Conservation (phyloP, 495 filamentous ascomycete species). For the Penicillium desertorum region DNA sequence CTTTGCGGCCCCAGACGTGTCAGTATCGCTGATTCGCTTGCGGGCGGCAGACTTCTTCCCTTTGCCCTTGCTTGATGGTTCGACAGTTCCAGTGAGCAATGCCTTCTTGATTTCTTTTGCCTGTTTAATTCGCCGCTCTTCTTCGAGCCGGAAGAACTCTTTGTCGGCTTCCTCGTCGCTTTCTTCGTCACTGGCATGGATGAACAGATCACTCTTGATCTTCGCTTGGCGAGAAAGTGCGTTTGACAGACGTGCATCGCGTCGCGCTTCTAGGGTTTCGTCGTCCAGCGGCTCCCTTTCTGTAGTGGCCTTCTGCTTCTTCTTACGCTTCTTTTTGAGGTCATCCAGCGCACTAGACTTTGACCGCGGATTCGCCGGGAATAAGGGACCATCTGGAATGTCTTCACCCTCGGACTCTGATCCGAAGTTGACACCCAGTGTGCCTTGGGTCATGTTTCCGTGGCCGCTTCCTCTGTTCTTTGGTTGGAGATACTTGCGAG, state of each 20-base stretch:
- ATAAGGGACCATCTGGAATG: slow-evolving; percentile 63
- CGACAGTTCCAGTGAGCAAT: slow-evolving; percentile 53
- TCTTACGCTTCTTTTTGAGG: slow-evolving; percentile 54
- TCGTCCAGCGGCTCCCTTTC: slow-evolving; percentile 49
- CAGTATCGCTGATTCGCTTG: slow-evolving; percentile 37
- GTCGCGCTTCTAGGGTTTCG: slow-evolving; percentile 50
- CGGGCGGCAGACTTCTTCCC: slow-evolving; percentile 25
- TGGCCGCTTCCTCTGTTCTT: slow-evolving; percentile 53
- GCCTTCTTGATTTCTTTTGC: slow-evolving; percentile 49
- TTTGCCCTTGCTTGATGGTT: slow-evolving; percentile 39
- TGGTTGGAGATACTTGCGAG: slow-evolving; percentile 72
- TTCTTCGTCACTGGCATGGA: slow-evolving; percentile 78
- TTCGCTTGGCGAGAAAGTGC: slow-evolving; percentile 64
- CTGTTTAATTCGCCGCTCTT: slow-evolving; percentile 53
- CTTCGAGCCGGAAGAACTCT: slow-evolving; percentile 72
- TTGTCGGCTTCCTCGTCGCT: slow-evolving; percentile 64
- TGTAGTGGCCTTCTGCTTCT: slow-evolving; percentile 36
- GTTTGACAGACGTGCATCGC: slow-evolving; percentile 52
- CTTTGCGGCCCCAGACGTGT: slow-evolving; percentile 18
- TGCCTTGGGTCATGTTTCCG: slow-evolving; percentile 40
- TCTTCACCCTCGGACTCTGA: slow-evolving; percentile 63
- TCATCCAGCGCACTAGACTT: slow-evolving; percentile 51
- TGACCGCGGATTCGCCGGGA: slow-evolving; percentile 55
- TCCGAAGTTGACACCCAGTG: slow-evolving; percentile 52
- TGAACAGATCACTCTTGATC: slow-evolving; percentile 81